phyloP scores from a whole-genome alignment of 2,329 filamentous ascomycete genomes.

The Parasarocladium wereldwijsianum region DNA sequence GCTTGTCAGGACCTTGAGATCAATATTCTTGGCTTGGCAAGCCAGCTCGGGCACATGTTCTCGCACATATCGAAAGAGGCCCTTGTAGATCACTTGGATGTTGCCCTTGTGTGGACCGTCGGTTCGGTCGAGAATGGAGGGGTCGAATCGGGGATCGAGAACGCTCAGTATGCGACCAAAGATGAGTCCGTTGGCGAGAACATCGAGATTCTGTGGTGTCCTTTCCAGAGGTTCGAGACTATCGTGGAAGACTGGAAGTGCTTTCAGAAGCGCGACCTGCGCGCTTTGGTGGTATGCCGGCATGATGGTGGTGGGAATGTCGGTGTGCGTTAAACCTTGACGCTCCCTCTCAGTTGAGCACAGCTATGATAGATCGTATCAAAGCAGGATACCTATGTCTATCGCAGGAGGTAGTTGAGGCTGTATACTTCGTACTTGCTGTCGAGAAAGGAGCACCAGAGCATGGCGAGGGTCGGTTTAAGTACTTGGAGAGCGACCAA shows the following conservation, averaged over 20 bases:
- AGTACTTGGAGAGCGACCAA: too few species aligned
- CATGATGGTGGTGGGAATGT: slow-evolving; percentile 12
- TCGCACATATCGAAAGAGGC: slow-evolving; percentile 39
- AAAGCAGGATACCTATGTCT: too few species aligned
- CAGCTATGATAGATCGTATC: too few species aligned
- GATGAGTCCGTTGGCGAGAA: slow-evolving; percentile 36
- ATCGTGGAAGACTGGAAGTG: slow-evolving; percentile 23
- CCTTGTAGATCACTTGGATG: slow-evolving; percentile 38
- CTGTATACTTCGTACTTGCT: too few species aligned
- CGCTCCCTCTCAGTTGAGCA: too few species aligned
- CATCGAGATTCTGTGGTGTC: slow-evolving; percentile 32
- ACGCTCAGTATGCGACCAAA: slow-evolving; percentile 42
- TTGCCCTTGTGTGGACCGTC: slow-evolving; percentile 32
- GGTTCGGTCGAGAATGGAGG: slow-evolving; percentile 33
- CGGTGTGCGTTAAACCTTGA: not conserved
- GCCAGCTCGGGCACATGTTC: slow-evolving; percentile 35
- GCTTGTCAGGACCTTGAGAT: slow-evolving; percentile 44
- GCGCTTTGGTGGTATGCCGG: slow-evolving; percentile 24
- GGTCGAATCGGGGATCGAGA: slow-evolving; percentile 41
- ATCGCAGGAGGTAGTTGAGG: too few species aligned
- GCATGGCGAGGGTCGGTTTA: too few species aligned
- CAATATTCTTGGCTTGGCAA: slow-evolving; percentile 34
- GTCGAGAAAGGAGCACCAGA: too few species aligned
- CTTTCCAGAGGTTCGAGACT: slow-evolving; percentile 16
- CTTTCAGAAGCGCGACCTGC: slow-evolving; percentile 41